Base-by-base conservation (phyloP, 805 yeast species). In the Ogataea naganishii region DNA sequence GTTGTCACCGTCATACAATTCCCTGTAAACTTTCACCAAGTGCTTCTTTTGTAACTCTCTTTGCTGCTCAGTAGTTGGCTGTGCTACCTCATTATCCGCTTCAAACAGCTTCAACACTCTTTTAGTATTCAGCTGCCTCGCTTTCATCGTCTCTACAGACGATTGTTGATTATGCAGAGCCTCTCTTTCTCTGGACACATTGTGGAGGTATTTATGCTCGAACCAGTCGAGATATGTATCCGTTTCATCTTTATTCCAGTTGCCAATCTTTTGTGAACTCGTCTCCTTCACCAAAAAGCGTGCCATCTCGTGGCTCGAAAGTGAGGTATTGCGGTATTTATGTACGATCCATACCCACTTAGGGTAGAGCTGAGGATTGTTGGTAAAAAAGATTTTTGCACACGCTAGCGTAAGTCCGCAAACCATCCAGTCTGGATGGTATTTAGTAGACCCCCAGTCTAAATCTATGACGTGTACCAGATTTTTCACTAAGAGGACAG, bases 181-280 rank as follows among this genome's bases (percentile, higher is more conserved):
- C 7, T 32, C 38, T 24, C 34, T 22, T 10, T 30, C 25, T 14
- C 23, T 24, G 13, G 17, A 20, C 4, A 23, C 18, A 7, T 15
- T 12, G 11, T 33, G 37, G 27, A 37, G 19, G 32, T 27, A 29
- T 22, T 47, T 49, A 7, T 58, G 58, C 29, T 60, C 53, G 30
- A 69, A 60, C 74, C 80, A 71, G 14, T 63, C 55, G 17, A 75
- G 47, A 47, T 74, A 80, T 17, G 58, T 48, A 4, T 60, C 59
- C 3, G 65, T 58, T 32, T 67, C 57, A 2, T 44, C 42, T n/a
- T 64, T 64, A 24, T 61, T 53, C 79, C 84, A 73, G 10, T 51
- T 46, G 8, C 62, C 29, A 4, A 75, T 43, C 11, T 63, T 64
- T 5, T 48, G 32, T 7, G 56, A 54, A 3, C 49, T 43, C 1